These are phyloP conservation scores for Ophiostoma himal-ulmi DNA, from an alignment of 2,329 filamentous ascomycete species.

Conservation along the genomic window DNA sequence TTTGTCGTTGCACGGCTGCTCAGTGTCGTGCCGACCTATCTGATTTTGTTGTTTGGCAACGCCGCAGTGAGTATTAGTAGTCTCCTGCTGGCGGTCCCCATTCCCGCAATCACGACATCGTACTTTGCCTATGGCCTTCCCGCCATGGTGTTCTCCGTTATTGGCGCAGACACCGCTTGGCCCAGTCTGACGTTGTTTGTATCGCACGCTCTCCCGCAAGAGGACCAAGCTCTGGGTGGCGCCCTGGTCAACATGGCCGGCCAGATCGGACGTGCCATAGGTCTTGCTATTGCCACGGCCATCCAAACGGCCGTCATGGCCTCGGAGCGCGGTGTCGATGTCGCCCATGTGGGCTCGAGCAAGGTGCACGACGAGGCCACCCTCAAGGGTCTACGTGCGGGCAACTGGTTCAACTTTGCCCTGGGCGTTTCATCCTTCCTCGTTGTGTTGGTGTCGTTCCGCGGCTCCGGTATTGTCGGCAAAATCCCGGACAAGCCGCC, in stretches of 20 bases:
- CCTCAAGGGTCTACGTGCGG: conserved; percentile 44
- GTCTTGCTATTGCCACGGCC: conserved; percentile 59
- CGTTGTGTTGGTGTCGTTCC: conserved; percentile 45
- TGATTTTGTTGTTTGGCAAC: conserved; percentile 54
- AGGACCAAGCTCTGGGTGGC: conserved; percentile 62
- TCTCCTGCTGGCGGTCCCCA: conserved; percentile 60
- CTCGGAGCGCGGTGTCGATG: conserved; percentile 37
- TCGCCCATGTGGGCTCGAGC: conserved; percentile 42
- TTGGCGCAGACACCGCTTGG: conserved; percentile 62
- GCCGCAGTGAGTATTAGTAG: conserved; percentile 43
- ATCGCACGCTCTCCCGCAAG: conserved; percentile 53
- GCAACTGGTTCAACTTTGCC: conserved; percentile 48
- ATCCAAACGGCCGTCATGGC: conserved; percentile 59
- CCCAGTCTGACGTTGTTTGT: conserved; percentile 61
- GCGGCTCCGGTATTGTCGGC: conserved; percentile 49
- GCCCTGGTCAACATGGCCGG: conserved; percentile 62
- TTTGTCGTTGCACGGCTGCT: conserved; percentile 52
- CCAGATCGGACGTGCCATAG: conserved; percentile 60
- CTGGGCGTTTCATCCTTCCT: conserved; percentile 40
- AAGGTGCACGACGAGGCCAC: conserved; percentile 42
- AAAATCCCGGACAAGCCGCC: conserved; percentile 9
- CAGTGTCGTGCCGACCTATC: conserved; percentile 51
- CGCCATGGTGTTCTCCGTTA: conserved; percentile 59
- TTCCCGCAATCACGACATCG: conserved; percentile 43
- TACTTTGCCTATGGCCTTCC: conserved; percentile 64